Percentiles rank a stretch among this genome's conserved stretches.
Conservation (phyloP, 2,329 filamentous ascomycete species). For the Calonectria henricotiae region DNA sequence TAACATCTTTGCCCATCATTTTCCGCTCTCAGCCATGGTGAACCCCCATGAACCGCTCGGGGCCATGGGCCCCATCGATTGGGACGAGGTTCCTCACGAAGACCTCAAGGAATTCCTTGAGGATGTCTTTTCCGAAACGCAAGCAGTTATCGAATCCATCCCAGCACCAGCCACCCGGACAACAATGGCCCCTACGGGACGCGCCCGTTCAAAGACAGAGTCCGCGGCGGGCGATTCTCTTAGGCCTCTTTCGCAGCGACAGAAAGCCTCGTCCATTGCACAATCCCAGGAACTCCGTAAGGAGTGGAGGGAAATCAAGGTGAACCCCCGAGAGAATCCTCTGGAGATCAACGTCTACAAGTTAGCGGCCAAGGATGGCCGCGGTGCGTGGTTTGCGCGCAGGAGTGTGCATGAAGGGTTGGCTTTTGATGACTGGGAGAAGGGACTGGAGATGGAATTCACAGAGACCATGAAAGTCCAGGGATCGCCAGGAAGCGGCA, state of each 20-base stretch:
- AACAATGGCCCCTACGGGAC: constrained; percentile 63
- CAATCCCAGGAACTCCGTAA: constrained; percentile 75
- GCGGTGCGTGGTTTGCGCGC: constrained; percentile 91
- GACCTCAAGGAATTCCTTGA: constrained; percentile 70
- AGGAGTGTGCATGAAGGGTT: constrained; percentile 86
- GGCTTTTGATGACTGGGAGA: constrained; percentile 84
- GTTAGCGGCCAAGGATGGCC: constrained; percentile 82
- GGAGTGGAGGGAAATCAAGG: constrained; percentile 90
- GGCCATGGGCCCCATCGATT: constrained; percentile 71
- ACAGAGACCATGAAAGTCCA: constrained; percentile 81
- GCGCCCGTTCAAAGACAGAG: constrained; percentile 71
- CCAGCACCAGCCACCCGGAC: constrained; percentile 63
- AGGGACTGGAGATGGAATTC: constrained; percentile 85
- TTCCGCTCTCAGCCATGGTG: constrained; percentile 63
- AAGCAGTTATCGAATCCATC: constrained; percentile 83
- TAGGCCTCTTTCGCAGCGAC: constrained; percentile 61
- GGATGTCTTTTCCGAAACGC: constrained; percentile 77
- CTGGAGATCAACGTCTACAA: constrained; percentile 86
- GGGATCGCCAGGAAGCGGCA: constrained; percentile 79
- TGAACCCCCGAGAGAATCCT: constrained; percentile 81
- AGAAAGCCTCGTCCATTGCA: constrained; percentile 66
- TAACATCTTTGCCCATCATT: constrained; percentile 12
- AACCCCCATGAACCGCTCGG: constrained; percentile 73
- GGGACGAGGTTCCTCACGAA: constrained; percentile 64
- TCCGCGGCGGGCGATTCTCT: constrained; percentile 70